Conservation (phyloP, 2,329 filamentous ascomycete species). For the Raffaelea ambrosiae region DNA sequence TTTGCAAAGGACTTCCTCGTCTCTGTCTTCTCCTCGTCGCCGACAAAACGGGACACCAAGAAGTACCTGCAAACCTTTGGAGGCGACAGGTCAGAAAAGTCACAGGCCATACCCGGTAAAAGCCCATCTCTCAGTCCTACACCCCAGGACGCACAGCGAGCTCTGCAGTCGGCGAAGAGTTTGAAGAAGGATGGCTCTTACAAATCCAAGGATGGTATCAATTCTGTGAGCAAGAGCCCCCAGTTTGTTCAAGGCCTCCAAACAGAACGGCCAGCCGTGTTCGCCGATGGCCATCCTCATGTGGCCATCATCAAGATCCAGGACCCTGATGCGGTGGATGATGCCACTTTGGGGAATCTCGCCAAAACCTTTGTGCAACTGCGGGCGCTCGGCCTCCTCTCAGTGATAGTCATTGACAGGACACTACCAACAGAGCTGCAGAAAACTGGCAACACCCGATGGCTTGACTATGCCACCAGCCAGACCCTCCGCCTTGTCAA, state of each 20-base stretch:
- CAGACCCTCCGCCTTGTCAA: slow-evolving; percentile 68
- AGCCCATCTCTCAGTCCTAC: no score
- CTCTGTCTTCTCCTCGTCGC: slow-evolving; percentile 77
- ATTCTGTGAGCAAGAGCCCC: slow-evolving; percentile 21
- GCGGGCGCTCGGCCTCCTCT: slow-evolving; percentile 69
- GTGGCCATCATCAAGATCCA: slow-evolving; percentile 81
- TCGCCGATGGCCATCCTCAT: slow-evolving; percentile 43
- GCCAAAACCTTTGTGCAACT: slow-evolving; percentile 80
- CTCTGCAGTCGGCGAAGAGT: no score
- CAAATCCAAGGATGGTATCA: slow-evolving; percentile 18
- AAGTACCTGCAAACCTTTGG: slow-evolving; percentile 85
- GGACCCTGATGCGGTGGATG: slow-evolving; percentile 60
- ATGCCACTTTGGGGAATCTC: slow-evolving; percentile 63
- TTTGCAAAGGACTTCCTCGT: slow-evolving; percentile 66
- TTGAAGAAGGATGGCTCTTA: no score
- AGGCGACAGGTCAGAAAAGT: slow-evolving; percentile 22
- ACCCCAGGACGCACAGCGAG: neutral
- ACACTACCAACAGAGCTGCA: no score
- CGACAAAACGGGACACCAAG: slow-evolving; percentile 87
- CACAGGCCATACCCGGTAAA: slow-evolving; percentile 20
- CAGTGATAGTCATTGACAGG: slow-evolving; percentile 60
- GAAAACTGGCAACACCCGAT: slow-evolving; percentile 44
- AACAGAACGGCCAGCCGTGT: slow-evolving; percentile 14
- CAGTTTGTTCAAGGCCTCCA: slow-evolving; percentile 27
- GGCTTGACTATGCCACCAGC: slow-evolving; percentile 31